These are phyloP conservation scores for Salix purpurea DNA, from an alignment of 345 rosid species.

Conservation along the genomic window DNA sequence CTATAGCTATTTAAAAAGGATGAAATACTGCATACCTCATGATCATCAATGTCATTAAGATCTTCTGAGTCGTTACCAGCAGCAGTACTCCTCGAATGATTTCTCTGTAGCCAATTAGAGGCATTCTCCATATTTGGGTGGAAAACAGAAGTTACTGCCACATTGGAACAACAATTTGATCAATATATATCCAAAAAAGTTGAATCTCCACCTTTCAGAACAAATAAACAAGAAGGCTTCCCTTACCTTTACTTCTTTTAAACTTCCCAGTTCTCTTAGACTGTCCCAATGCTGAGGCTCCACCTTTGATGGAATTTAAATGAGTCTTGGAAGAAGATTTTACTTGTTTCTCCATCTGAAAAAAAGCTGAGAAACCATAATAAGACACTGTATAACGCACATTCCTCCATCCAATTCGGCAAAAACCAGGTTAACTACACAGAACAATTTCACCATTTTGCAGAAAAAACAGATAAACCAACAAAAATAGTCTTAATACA, in stretches of 20 bases:
- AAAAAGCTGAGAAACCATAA: neutral
- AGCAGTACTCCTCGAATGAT: neutral
- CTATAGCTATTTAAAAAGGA: neutral
- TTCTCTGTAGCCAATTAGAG: neutral
- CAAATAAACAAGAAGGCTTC: neutral
- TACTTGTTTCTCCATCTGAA: slow-evolving; percentile 3
- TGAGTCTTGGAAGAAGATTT: slow-evolving; percentile 1
- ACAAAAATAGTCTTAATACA: too few relatives aligned
- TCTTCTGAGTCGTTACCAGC: slow-evolving; percentile 6
- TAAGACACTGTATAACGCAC: neutral
- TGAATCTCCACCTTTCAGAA: neutral
- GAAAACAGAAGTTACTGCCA: slow-evolving; percentile 15
- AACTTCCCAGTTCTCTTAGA: neutral
- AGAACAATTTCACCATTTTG: too few relatives aligned
- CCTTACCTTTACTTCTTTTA: slow-evolving; percentile 16
- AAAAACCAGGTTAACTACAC: too few relatives aligned
- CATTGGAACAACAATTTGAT: neutral
- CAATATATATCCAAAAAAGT: neutral
- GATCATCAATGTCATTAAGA: slow-evolving; percentile 26
- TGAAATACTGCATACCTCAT: slow-evolving; percentile 24
- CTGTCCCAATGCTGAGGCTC: slow-evolving; percentile 8
- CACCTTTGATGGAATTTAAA: neutral
- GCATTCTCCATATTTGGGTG: neutral
- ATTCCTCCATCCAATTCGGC: neutral
- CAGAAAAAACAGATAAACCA: too few relatives aligned